These are phyloP conservation scores for Taphrina flavorubra DNA, from an alignment of 1,139 yeast species.

Conservation along the genomic window DNA sequence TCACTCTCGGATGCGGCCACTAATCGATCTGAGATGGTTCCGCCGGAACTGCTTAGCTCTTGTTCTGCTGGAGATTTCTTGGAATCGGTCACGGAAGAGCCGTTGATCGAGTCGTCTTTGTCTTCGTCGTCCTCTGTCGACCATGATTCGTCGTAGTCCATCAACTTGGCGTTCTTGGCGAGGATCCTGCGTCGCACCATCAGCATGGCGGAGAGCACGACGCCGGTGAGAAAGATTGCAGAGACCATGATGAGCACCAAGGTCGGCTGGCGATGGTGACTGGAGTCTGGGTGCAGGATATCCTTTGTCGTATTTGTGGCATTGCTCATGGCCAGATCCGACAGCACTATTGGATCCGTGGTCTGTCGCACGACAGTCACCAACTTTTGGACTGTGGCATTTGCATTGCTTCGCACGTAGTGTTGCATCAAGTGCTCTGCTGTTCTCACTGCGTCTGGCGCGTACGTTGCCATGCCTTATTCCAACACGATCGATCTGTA, in stretches of 20 bases:
- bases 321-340: neutral
- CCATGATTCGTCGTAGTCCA: constrained; percentile 13
- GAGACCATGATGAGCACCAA: constrained; percentile 6
- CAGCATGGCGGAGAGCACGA: neutral
- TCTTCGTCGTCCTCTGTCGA: neutral
- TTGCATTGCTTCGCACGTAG: neutral
- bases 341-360: neutral
- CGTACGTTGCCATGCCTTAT: too few relatives aligned
- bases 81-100: neutral
- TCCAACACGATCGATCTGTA: too few relatives aligned
- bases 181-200: constrained; percentile 1
- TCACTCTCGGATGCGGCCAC: neutral
- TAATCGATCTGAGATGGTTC: too few relatives aligned
- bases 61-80: too few relatives aligned
- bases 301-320: neutral
- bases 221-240: neutral
- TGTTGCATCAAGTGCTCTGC: neutral
- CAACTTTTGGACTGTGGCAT: neutral
- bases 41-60: too few relatives aligned
- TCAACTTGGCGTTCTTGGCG: neutral
- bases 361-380: constrained; percentile 3
- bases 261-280: constrained; percentile 17
- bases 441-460: too few relatives aligned
- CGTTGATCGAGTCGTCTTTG: neutral
- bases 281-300: constrained; percentile 5